Base-by-base conservation (phyloP, 148 eudicot genomes). In the Silene uniflora region DNA sequence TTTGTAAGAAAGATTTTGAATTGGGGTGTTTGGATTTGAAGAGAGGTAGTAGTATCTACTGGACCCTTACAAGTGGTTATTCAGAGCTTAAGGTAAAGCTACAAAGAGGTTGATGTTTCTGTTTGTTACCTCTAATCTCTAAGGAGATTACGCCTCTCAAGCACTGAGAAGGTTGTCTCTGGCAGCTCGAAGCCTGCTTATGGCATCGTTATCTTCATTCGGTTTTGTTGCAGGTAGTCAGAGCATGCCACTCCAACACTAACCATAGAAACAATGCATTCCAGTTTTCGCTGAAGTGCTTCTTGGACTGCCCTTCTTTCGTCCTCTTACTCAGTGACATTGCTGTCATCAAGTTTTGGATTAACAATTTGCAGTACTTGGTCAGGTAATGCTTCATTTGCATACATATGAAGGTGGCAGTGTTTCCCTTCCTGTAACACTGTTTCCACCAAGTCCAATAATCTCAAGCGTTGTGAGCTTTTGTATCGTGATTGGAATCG, bases 241-340 rank as follows among this genome's bases (percentile, higher is more conserved):
- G 80, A 78, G 64, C 80, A 78, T 13, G 75, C 61, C 16, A 78
- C 75, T 64, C 80, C 75, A 9, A 71, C 17, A 7, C 25, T 78
- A 17, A 78, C 7, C 47, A 78, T n/a, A 0, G 55, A 14, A 5
- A 21, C 22, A 22, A 65, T 65, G 44, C 81, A 78, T 44, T 72
- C 71, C 25, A 7, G 46, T 22, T 22, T 44, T 10, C 32, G 46
- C 17, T 75, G 70, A 21, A 17, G 23, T 25, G 7, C 27, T 9
- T 14, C 54, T 59, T 61, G 39, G 29, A 70, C 14, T 70, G 58
- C 21, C 39, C 60, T 70, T 22, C 58, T 52, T 24, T 47, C 39
- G 4, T 70, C 73, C 49, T 2, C 35, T 32, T 32, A 3, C 5
- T 32, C 35, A 32, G 35, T 32, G 35, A 32, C 35, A 4, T 32